Evolutionary conservation across 345 rosid genomes (phyloP), one percentile per base, ranked within the genome.

Genomic region (Hypericum perforatum): DNA sequence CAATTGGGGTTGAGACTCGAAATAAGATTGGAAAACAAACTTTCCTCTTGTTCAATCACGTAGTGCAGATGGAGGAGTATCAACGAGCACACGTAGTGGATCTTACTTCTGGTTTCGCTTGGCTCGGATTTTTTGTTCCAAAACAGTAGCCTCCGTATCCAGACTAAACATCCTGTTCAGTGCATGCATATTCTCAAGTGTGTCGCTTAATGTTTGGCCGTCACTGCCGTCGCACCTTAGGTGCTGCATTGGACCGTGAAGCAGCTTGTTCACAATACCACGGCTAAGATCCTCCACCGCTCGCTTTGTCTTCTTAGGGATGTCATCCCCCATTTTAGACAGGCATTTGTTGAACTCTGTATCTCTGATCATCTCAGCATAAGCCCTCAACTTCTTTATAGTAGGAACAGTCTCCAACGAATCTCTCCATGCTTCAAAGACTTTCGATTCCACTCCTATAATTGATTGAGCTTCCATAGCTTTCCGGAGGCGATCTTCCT

Each of bases 241-340:
- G 72, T 88, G 98, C 66, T 88, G 94, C 98, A 88, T 88, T 43
- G 98, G 98, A 62, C 98, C 96, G 15, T 88, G 96, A 48, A 92
- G 86, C 62, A 92, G 83, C 80, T 83, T 88, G 75, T 92, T 92
- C 54, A 92, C 85, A 14, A 92, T 85, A 9, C 96, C 95, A 0
- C 95, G 76, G 72, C 95, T 92, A 44, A 88, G 84, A 63, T 92
- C 95, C 58, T 88, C 96, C 42, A 92, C 90, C 0, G 90, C 96
- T 68, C 75, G 79, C 67, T 65, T 81, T 37, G 90, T 78, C 66
- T 88, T 88, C 85, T 88, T 82, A 11, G 95, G 65, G 51, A 85
- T 45, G 54, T 82, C 94, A 57, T 85, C 94, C 29, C 98, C 98
- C 96, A 88, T 72, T 76, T 88, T 88, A 9, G 95, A 81, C 45